Base-by-base conservation (phyloP, 371 early-diverging fungal species). In the Mucor irregularis region DNA sequence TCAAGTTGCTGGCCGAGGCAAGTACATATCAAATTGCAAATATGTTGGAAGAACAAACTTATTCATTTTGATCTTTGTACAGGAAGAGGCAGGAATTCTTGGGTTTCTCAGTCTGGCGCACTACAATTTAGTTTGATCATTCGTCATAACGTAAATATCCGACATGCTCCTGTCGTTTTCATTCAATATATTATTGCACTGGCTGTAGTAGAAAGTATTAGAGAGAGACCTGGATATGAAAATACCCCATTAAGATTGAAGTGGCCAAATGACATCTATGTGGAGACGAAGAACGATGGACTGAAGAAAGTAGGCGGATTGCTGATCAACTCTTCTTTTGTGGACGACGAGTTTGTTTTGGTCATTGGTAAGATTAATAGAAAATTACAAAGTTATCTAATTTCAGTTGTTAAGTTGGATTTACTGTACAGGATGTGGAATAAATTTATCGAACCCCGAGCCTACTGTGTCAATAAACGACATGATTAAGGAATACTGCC, bases 251-350 rank as follows among this genome's bases (percentile, higher is more conserved):
- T 98, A 47, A 80, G 82, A 31, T 68, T 98, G 30, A 98, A 98
- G 68, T 98, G 98, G 98, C 98, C 98, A 13, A 98, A 97, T 58
- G 98, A 98, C 64, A 80, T 98, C 16, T 96, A 97, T 67, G 83
- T 80, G 0, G 69, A 83, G 44, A 50, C 60, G 2, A 53, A 61
- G 22, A 8, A 47, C 5, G 52, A 46, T 5, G 69, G 61, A 6
- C 57, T 83, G 39, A 96, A 96, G 65, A 83, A 78, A 53, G 73
- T 97, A 26, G 96, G 97, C 24, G 97, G 97, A 0, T 79, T 95
- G 6, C 71, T 97, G 13, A 90, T 95, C 28, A 90, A 88, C 64
- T 92, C 92, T 0, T 85, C 84, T 31, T 90, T 83, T 73, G 64
- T 69, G 31, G 63, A 77, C 21, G 79, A 86, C 44, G 80, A 81